These are phyloP conservation scores for Cephaloascus fragrans DNA, from an alignment of 805 yeast species.

Conservation along the genomic window DNA sequence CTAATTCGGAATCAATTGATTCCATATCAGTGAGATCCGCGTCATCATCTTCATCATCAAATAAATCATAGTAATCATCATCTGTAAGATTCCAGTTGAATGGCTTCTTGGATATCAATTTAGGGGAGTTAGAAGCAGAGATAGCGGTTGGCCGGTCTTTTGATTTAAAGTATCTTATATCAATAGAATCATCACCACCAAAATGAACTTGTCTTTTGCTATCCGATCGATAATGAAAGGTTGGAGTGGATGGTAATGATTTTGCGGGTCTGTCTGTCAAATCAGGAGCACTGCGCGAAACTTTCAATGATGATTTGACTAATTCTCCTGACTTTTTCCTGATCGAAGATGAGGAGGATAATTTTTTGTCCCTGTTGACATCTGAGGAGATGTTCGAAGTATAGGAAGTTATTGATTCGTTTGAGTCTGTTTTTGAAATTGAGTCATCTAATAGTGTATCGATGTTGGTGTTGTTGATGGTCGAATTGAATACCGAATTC, in stretches of 20 bases:
- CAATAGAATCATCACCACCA: constrained; percentile 45
- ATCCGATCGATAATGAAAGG: too few relatives aligned
- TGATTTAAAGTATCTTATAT: constrained; percentile 64
- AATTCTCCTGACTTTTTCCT: constrained; percentile 87
- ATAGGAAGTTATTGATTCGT: not conserved
- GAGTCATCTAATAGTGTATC: constrained; percentile 1
- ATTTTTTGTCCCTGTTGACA: too few relatives aligned
- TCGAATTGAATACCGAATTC: not conserved
- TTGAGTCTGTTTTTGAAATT: not conserved
- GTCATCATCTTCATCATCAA: constrained; percentile 14
- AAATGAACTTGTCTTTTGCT: constrained; percentile 79
- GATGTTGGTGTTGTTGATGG: not conserved
- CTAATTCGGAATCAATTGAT: constrained; percentile 1
- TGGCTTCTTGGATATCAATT: constrained; percentile 15
- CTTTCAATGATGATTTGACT: constrained; percentile 64
- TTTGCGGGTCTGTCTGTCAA: constrained; percentile 14
- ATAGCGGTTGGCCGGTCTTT: constrained; percentile 73
- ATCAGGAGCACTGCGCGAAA: constrained; percentile 25
- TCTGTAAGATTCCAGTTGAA: constrained; percentile 12
- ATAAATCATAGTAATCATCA: constrained; percentile 14
- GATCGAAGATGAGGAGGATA: constrained; percentile 39
- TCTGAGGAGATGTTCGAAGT: constrained; percentile 4
- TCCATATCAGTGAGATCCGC: constrained; percentile 3
- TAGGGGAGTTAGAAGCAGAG: constrained; percentile 57
- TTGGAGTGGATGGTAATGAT: constrained; percentile 41